Conservation (phyloP, 2,329 filamentous ascomycete genomes). For the Fusarium mundagurra region DNA sequence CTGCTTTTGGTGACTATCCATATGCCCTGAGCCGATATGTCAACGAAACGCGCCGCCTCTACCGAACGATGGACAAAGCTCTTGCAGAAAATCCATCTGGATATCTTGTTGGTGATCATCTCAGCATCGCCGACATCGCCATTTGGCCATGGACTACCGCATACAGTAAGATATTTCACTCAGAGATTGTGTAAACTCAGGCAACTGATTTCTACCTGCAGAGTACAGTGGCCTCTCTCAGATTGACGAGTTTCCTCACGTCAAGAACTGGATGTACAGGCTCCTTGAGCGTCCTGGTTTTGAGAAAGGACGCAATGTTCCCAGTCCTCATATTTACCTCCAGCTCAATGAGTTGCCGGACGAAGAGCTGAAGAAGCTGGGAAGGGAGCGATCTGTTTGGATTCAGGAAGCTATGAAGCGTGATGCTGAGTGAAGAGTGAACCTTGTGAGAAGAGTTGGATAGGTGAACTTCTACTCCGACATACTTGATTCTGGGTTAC, state of each 20-base stretch:
- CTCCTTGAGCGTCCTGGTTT: slow-evolving; percentile 75
- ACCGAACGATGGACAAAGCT: slow-evolving; percentile 78
- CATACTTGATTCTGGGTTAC: neutral
- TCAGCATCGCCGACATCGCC: slow-evolving; percentile 81
- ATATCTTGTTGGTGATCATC: slow-evolving; percentile 72
- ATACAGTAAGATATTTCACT: slow-evolving; percentile 51
- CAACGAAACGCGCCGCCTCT: slow-evolving; percentile 85
- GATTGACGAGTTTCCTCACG: slow-evolving; percentile 78
- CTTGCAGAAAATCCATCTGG: slow-evolving; percentile 65
- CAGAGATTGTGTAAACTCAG: neutral
- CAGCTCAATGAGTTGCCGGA: slow-evolving; percentile 54
- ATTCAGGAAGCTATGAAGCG: slow-evolving; percentile 75
- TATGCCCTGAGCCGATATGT: slow-evolving; percentile 84
- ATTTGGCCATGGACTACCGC: slow-evolving; percentile 79
- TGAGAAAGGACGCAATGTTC: slow-evolving; percentile 80
- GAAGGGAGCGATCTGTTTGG: slow-evolving; percentile 65
- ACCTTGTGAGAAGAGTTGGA: neutral
- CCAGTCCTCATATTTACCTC: slow-evolving; percentile 70
- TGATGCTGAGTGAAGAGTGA: slow-evolving; percentile 54
- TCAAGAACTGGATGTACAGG: slow-evolving; percentile 80
- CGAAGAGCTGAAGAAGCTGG: slow-evolving; percentile 65
- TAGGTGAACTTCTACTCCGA: neutral
- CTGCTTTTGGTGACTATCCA: slow-evolving; percentile 81
- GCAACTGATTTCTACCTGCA: neutral
- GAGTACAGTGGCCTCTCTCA: slow-evolving; percentile 49